phyloP scores from a whole-genome alignment of 2,329 filamentous ascomycete genomes.

The Exophiala sp. region DNA sequence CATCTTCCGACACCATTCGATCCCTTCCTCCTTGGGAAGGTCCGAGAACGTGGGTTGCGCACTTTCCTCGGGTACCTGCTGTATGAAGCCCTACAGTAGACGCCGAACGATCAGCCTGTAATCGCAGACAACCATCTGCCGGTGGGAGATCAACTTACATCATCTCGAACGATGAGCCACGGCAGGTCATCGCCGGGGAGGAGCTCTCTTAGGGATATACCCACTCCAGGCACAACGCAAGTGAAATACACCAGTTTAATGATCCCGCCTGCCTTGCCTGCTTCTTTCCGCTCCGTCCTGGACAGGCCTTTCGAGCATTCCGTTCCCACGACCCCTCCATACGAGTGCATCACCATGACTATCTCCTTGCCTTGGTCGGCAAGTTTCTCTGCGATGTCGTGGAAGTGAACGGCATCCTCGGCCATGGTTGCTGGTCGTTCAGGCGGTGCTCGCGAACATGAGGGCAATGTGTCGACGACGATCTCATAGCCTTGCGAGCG shows the following conservation, averaged over 20 bases:
- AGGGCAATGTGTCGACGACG: no score
- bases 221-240: slow-evolving; percentile 16
- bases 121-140: no score
- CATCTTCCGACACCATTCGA: slow-evolving; percentile 24
- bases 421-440: no score
- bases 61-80: slow-evolving; percentile 11
- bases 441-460: no score
- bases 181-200: no score
- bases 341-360: slow-evolving; percentile 35
- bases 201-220: no score
- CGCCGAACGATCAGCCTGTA: no score
- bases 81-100: slow-evolving; percentile 11
- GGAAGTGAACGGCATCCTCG: slow-evolving; percentile 19
- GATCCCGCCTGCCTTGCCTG: slow-evolving; percentile 27
- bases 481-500: no score
- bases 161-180: no score
- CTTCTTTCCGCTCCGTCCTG: slow-evolving; percentile 11
- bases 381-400: slow-evolving; percentile 24
- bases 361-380: slow-evolving; percentile 30
- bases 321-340: slow-evolving; percentile 34
- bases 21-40: slow-evolving; percentile 16
- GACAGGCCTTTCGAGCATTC: slow-evolving; percentile 31
- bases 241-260: slow-evolving; percentile 31
- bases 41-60: slow-evolving; percentile 10
- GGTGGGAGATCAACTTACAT: not conserved